A percentile compares a stretch with the other conserved stretches of the same genome.
phyloP scores from a whole-genome alignment of 345 rosid genomes.

The Eucalyptus grandis region DNA sequence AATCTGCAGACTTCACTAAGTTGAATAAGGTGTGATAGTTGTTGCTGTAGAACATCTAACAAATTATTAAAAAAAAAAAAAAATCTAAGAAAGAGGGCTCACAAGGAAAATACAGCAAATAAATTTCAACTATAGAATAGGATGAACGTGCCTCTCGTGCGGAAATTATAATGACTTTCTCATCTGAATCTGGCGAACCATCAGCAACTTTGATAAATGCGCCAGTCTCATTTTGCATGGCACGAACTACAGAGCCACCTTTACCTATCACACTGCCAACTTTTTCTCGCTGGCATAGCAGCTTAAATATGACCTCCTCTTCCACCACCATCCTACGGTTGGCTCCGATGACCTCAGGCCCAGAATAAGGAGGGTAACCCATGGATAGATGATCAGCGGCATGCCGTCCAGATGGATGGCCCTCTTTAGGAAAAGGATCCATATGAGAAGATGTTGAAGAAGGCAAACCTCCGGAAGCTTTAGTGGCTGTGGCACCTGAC shows the following conservation, averaged over 20 bases:
- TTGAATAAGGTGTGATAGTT: not conserved
- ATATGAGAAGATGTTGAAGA: conserved; percentile 19
- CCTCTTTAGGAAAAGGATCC: conserved; percentile 30
- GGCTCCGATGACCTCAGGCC: conserved; percentile 32
- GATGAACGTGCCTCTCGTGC: conserved; percentile 62
- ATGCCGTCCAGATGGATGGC: conserved; percentile 30
- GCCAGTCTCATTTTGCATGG: conserved; percentile 64
- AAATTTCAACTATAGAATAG: not conserved
- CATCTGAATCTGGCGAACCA: conserved; percentile 45
- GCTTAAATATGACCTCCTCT: conserved; percentile 50
- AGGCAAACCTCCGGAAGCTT: not conserved
- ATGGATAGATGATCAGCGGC: conserved; percentile 32
- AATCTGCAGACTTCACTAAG: not conserved
- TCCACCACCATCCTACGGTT: conserved; percentile 37
- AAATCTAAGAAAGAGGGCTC: not conserved
- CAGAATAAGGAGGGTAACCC: conserved; percentile 43
- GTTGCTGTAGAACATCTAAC: not conserved
- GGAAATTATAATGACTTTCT: conserved; percentile 54
- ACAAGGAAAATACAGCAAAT: not conserved
- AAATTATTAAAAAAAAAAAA: not conserved
- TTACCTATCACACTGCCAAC: conserved; percentile 79
- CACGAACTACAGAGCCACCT: conserved; percentile 55
- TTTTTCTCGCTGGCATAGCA: conserved; percentile 63
- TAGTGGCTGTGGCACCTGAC: not conserved
- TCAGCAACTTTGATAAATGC: conserved; percentile 61